phyloP scores from a whole-genome alignment of 2,329 filamentous ascomycete species.

The Diaporthe amygdali region DNA sequence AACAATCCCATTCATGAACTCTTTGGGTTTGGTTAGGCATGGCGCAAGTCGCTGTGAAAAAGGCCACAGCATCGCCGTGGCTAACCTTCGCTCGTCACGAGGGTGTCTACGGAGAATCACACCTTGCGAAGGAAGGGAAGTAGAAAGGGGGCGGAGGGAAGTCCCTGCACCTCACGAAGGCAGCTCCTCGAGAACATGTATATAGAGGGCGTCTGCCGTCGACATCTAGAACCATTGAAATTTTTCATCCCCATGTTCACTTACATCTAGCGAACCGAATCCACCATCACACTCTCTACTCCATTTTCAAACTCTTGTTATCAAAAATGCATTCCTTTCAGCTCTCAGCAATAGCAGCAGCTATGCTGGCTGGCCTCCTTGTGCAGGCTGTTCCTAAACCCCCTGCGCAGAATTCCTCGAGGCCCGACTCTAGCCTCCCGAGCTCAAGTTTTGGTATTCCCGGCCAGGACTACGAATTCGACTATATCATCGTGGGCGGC shows the following conservation, averaged over 20 bases:
- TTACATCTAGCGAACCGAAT: neutral
- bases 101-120: neutral
- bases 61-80: neutral
- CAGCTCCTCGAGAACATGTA: neutral
- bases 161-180: neutral
- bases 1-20: neutral
- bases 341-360: neutral
- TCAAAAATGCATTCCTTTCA: neutral
- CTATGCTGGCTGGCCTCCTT: neutral
- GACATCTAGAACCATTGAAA: neutral
- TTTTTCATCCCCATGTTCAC: neutral
- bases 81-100: neutral
- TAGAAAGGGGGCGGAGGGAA: neutral
- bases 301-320: neutral
- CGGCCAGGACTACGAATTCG: conserved; percentile 32
- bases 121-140: neutral
- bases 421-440: neutral
- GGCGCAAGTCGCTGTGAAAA: neutral
- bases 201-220: neutral
- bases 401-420: neutral
- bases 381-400: neutral
- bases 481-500: conserved; percentile 18
- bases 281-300: neutral
- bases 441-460: conserved; percentile 1
- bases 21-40: neutral